Evolutionary conservation across 2,329 filamentous ascomycete genomes (phyloP).

Genomic region (Pochonia chlamydosporia): DNA sequence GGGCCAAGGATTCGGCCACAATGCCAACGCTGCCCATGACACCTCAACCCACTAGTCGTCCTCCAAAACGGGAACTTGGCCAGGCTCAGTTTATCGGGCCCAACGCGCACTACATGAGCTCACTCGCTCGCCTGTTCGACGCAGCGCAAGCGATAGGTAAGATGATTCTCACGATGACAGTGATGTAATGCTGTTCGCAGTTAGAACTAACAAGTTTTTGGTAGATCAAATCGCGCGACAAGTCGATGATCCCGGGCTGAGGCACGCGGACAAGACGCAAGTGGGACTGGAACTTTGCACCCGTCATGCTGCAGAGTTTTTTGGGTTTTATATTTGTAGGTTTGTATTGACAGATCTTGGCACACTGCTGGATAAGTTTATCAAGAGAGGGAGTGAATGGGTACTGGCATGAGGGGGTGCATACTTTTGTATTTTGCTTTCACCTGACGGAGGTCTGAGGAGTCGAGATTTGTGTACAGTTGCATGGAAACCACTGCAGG

Average conservation of each 20-base stretch:
- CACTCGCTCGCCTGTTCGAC: slow-evolving; percentile 85
- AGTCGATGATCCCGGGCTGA: slow-evolving; percentile 89
- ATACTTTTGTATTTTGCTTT: not conserved
- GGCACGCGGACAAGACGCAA: slow-evolving; percentile 87
- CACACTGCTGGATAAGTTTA: slow-evolving; percentile 87
- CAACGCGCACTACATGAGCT: slow-evolving; percentile 85
- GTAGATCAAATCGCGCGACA: slow-evolving; percentile 92
- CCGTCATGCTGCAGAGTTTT: slow-evolving; percentile 93
- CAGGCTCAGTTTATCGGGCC: slow-evolving; percentile 73
- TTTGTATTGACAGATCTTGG: slow-evolving; percentile 86
- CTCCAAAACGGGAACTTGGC: slow-evolving; percentile 64
- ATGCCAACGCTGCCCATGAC: slow-evolving; percentile 77
- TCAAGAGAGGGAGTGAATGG: slow-evolving; percentile 96
- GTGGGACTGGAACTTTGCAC: slow-evolving; percentile 92
- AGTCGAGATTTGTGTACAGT: not conserved
- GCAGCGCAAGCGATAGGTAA: slow-evolving; percentile 87
- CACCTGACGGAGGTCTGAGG: not conserved
- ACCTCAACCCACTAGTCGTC: slow-evolving; percentile 54
- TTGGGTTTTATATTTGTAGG: slow-evolving; percentile 91
- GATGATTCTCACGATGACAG: slow-evolving; percentile 19
- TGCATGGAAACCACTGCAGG: not conserved
- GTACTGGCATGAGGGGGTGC: slow-evolving; percentile 40
- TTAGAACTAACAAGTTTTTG: slow-evolving; percentile 3
- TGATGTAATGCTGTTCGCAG: not conserved
- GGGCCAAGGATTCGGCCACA: slow-evolving; percentile 35